Percentiles rank a stretch among this genome's conserved stretches.
Conservation (phyloP, 2,329 filamentous ascomycete genomes). For the Furcasterigmium furcatum region DNA sequence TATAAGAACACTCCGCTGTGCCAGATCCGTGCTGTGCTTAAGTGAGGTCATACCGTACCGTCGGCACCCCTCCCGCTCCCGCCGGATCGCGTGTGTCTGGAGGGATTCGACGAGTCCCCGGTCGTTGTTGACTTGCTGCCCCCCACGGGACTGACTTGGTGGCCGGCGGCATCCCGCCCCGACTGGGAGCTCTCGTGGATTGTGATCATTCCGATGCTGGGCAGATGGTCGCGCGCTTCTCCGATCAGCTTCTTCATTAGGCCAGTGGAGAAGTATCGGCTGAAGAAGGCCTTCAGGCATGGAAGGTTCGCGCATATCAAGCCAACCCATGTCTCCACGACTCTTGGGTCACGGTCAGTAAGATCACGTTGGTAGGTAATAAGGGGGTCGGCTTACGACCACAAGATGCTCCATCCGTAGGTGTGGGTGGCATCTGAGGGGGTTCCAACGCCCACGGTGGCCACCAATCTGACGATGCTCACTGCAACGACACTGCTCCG, state of each 20-base stretch:
- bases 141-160: no score
- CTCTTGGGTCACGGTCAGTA: neutral
- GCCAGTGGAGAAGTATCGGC: neutral
- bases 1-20: no score
- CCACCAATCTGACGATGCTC: conserved; percentile 9
- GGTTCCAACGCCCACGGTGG: neutral
- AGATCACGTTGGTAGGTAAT: neutral
- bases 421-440: neutral
- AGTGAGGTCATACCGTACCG: no score
- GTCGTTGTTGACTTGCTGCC: no score
- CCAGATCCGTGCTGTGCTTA: no score
- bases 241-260: neutral
- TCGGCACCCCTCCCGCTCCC: no score
- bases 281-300: neutral
- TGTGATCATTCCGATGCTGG: neutral
- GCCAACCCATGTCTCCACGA: neutral
- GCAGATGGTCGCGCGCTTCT: neutral
- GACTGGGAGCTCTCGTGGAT: no score
- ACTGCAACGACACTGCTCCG: conserved; percentile 7
- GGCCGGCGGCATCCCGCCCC: no score
- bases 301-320: neutral
- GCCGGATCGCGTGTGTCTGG: no score
- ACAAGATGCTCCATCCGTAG: neutral
- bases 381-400: neutral
- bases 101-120: no score